Conservation (phyloP, 805 yeast genomes). For the Pichia rugopelliculosa region DNA sequence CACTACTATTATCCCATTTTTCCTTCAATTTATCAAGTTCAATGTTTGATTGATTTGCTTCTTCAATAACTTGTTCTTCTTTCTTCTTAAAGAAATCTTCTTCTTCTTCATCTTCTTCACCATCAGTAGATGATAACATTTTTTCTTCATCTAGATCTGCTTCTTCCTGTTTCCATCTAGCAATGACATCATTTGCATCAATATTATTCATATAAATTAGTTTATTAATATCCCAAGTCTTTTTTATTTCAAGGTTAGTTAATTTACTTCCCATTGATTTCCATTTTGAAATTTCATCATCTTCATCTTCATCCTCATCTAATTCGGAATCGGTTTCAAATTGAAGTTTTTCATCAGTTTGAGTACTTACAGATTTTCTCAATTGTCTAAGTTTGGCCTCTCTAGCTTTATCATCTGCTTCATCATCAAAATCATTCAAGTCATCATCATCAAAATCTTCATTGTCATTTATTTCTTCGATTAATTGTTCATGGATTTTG, state of each 20-base stretch:
- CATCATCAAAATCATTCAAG: constrained; percentile 31
- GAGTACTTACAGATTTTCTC: not conserved
- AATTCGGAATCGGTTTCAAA: constrained; percentile 50
- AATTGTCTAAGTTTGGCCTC: constrained; percentile 37
- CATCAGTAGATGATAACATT: constrained; percentile 3
- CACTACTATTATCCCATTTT: constrained; percentile 34
- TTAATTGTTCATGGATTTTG: constrained; percentile 46
- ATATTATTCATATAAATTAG: constrained; percentile 73
- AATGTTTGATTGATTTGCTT: constrained; percentile 33
- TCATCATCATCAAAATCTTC: constrained; percentile 37
- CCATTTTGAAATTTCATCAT: constrained; percentile 33
- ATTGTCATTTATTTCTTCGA: constrained; percentile 38
- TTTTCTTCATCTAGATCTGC: constrained; percentile 36
- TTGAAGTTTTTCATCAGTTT: constrained; percentile 28
- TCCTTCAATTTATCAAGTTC: constrained; percentile 35
- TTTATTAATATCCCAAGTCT: constrained; percentile 74
- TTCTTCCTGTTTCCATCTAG: constrained; percentile 60
- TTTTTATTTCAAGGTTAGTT: constrained; percentile 42
- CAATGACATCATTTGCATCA: constrained; percentile 63
- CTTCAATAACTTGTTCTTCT: constrained; percentile 26
- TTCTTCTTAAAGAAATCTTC: constrained; percentile 54
- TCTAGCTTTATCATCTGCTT: constrained; percentile 32
- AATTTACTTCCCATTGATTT: constrained; percentile 52
- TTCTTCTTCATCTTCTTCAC: constrained; percentile 39
- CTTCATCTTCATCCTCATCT: constrained; percentile 33